Base-by-base conservation (phyloP, 495 filamentous ascomycete species). In the Hypoxylon lienhwacheense region DNA sequence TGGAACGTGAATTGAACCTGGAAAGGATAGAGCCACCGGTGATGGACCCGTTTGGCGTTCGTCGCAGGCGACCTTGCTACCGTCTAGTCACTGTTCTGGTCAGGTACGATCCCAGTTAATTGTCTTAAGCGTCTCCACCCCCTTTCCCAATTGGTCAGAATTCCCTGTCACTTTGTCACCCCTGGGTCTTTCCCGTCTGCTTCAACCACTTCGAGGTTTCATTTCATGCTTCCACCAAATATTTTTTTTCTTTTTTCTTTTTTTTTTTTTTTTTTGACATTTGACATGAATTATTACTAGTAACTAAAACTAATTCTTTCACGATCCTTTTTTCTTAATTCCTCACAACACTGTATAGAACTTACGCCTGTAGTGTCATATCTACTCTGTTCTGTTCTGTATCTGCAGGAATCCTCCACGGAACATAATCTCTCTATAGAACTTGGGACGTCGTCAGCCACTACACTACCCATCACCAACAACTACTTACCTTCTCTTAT, bases 351-450 rank as follows among this genome's bases (percentile, higher is more conserved):
- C n/a, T n/a, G 7, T 31, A 2, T 28, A 28, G 10, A 28, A 11
- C 12, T 24, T 46, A 42, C 21, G 25, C 47, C 16, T 41, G 20
- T 10, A 5, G 15, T 39, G n/a, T n/a, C n/a, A n/a, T n/a, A n/a
- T 28, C 21, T 31, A 15, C 24, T 29, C 12, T 43, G 40, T 19
- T 16, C 20, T 10, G 14, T 25, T 16, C 26, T 35, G 37, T 53
- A 53, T 42, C 47, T 61, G 47, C 52, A 56, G 47, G 42, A 61
- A 47, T 61, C 36, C 41, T 61, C 51, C 47, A 47, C 51, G 51
- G 42, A 55, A 55, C 57, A 26, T 43, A 26, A 42, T 37, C 11
- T 11, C 34, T 15, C 22, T n/a, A 19, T 24, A 43, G 17, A 56
- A 52, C 47, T 48, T 44, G 47, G 53, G 52, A 61, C 58, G 42